Conservation (phyloP, 371 early-diverging fungal genomes). For the Polyrhizophydium stewartii region DNA sequence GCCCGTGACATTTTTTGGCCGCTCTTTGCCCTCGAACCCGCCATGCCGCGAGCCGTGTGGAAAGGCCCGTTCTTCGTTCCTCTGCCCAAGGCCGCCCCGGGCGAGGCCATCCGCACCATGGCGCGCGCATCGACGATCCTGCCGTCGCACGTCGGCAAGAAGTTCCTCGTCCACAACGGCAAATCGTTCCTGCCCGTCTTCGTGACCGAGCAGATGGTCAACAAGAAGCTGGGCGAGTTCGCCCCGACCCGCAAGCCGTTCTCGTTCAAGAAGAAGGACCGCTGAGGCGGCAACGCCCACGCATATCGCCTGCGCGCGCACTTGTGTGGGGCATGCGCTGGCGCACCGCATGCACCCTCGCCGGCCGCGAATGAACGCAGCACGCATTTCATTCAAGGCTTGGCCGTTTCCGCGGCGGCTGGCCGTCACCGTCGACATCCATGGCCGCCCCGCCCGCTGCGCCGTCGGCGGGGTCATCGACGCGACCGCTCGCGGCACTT, state of each 20-base stretch:
- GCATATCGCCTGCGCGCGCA: too few species aligned
- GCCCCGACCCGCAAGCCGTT: conserved; percentile 80
- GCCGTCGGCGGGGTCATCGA: too few species aligned
- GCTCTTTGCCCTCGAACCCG: too few species aligned
- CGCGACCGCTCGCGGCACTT: too few species aligned
- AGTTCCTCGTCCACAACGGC: conserved; percentile 94
- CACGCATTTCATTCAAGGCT: too few species aligned
- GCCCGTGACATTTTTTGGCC: too few species aligned
- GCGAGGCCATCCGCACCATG: conserved; percentile 62
- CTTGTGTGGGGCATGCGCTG: too few species aligned
- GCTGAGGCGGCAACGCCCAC: background rate
- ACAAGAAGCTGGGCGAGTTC: conserved; percentile 95
- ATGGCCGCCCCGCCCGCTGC: too few species aligned
- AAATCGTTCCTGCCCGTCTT: conserved; percentile 81
- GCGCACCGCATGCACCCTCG: too few species aligned
- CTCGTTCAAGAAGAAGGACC: conserved; percentile 73
- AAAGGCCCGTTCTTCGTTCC: conserved; percentile 91
- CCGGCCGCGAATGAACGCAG: too few species aligned
- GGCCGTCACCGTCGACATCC: too few species aligned
- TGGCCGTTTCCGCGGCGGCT: too few species aligned
- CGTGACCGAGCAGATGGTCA: conserved; percentile 94
- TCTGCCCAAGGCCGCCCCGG: conserved; percentile 59
- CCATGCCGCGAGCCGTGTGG: conserved; percentile 75
- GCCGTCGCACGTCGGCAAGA: conserved; percentile 85
- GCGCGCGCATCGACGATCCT: conserved; percentile 90